Evolutionary conservation across 192 early-diverging fungal species (phyloP), one percentile per base, ranked within the genome.

Genomic region (Rhizophagus clarus): DNA sequence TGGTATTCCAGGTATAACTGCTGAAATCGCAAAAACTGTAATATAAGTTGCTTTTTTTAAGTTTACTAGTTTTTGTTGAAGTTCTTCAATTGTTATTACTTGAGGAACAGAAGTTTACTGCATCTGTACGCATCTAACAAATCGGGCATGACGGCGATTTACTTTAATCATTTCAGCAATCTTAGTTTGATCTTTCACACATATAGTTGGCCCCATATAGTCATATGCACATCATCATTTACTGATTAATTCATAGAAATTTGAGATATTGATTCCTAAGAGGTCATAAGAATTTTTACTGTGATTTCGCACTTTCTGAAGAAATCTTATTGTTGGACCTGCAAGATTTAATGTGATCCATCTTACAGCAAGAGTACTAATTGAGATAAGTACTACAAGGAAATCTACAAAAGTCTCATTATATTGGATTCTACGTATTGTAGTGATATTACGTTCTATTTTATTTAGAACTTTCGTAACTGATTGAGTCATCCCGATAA

Each of bases 341-440:
- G 62, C 62, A 26, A 64, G 62, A 64, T 64, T 64, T 12, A 64
- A 64, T 64, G 62, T 64, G 11, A 64, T 64, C 62, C 62, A 31
- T 64, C 28, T 28, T 64, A 64, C 24, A 64, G 62, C 24, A 28
- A 64, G 62, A 12, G 24, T 64, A 64, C 62, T 64, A n/a, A n/a
- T n/a, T n/a, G n/a, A n/a, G n/a, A n/a, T n/a, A n/a, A n/a, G n/a
- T n/a, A 64, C 29, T 4, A 64, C 62, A 31, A 64, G n/a, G 29
- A 64, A 64, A 24, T 64, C 9, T 31, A 64, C 12, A 37, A 37
- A 37, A 37, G 34, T 37, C 5, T 37, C 34, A 37, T 37, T 5
- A 37, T 37, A 24, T 26, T 60, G 47, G 14, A 49, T 49, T 49
- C 47, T 12, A 49, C 47, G 47, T 12, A 49, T 49, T 49, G 47